Base-by-base conservation (phyloP, 1,139 yeast genomes). In the Yamadazyma dendronema region DNA sequence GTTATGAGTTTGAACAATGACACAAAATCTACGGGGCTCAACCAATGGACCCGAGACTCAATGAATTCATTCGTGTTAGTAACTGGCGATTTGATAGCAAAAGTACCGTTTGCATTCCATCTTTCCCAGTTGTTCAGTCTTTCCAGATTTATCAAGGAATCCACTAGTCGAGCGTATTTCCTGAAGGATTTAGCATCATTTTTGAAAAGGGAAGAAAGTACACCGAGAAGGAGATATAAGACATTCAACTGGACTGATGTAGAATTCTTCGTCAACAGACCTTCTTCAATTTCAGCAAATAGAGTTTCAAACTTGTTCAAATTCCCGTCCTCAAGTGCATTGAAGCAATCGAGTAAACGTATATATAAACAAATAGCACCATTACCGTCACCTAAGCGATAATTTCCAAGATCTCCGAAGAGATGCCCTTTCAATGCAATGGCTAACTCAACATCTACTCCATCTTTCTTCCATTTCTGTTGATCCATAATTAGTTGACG, bases 21-120 rank as follows among this genome's bases (percentile, higher is more conserved):
- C 3, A 62, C 58, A 47, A 70, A 72, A 40, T 74, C 77, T 29
- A 63, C 65, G 2, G 65, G 54, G 24, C 62, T 59, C 14, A 74
- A 43, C 79, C 79, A 74, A 6, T 48, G 44, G 12, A 65, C 44
- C 31, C 43, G 48, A 41, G 41, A 49, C 15, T 36, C 30, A 12
- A 48, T 16, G 2, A 4, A 10, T 12, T 14, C 17, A 24, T n/a
- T 24, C 14, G n/a, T 4, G n/a, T 7, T 14, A 28, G 31, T 4
- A 9, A 17, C n/a, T 7, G 15, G 3, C 10, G 8, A 12, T 24
- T 16, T 16, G 14, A 26, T 11, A 22, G 28, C 32, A 33, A 63
- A 52, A 3, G 44, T 35, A 1, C 68, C 67, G 36, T 58, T 54
- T 19, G 48, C 49, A 12, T 34, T 41, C 71, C 68, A 62, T 8